phyloP scores from a whole-genome alignment of 2,329 filamentous ascomycete genomes.

The Claviceps sp. region DNA sequence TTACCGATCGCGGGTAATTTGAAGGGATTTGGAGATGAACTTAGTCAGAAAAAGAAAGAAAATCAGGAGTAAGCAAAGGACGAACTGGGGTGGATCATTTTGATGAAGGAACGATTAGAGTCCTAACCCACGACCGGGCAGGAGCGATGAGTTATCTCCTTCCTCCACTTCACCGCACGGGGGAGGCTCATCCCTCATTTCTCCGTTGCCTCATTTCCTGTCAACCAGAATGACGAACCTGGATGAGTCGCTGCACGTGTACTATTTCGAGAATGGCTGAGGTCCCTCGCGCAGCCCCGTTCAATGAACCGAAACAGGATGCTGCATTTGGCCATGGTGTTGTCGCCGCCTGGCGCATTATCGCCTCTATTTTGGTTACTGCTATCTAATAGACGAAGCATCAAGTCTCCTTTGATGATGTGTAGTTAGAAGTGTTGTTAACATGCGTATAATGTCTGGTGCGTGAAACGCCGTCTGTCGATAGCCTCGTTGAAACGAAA shows the following conservation, averaged over 20 bases:
- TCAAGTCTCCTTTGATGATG: conserved; percentile 1
- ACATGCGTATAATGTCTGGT: not conserved
- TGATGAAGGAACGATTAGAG: not conserved
- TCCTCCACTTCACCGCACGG: not conserved
- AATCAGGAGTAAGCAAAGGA: not conserved
- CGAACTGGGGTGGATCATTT: not conserved
- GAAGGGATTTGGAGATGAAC: not conserved
- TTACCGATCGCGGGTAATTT: not conserved
- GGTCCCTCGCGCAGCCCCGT: not conserved
- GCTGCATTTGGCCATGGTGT: not conserved
- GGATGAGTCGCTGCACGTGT: not conserved
- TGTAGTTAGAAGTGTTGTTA: not conserved
- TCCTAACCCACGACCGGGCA: not conserved
- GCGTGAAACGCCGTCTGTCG: not conserved
- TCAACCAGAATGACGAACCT: not conserved
- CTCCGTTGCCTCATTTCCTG: not conserved
- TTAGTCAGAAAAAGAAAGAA: not conserved
- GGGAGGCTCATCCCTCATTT: not conserved
- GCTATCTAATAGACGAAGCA: conserved; percentile 5
- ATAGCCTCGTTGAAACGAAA: not conserved
- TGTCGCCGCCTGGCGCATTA: not conserved
- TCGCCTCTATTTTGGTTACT: conserved; percentile 4
- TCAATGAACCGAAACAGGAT: not conserved
- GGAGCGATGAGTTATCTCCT: not conserved
- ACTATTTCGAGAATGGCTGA: not conserved